Evolutionary conservation across 2,329 filamentous ascomycete species (phyloP).

Genomic region (Pseudogymnoascus sp.): DNA sequence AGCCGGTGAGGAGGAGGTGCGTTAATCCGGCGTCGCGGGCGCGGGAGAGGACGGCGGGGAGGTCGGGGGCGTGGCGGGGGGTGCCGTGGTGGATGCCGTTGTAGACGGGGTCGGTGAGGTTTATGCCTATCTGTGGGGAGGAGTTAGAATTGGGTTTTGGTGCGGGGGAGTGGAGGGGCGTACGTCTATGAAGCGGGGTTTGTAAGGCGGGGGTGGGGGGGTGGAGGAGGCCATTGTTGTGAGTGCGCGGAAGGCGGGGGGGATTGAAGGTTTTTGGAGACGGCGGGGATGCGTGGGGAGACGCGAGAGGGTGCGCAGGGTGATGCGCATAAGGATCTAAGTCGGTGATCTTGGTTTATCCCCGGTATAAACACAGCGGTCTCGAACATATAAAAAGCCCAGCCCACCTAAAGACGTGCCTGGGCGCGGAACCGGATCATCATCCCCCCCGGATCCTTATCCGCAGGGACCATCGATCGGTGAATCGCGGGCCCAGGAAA

Average conservation of each 20-base stretch:
- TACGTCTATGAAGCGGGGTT: constrained; percentile 55
- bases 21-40: constrained; percentile 69
- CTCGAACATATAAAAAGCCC: constrained; percentile 1
- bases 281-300: background rate
- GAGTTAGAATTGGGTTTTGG: background rate
- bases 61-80: constrained; percentile 63
- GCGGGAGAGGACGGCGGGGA: constrained; percentile 67
- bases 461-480: background rate
- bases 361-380: background rate
- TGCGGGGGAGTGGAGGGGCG: constrained; percentile 19
- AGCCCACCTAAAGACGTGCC: background rate
- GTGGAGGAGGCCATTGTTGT: background rate
- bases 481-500: background rate
- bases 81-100: constrained; percentile 76
- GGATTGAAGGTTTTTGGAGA: background rate
- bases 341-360: background rate
- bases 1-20: constrained; percentile 91
- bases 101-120: constrained; percentile 88
- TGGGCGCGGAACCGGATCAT: background rate
- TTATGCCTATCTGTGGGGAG: constrained; percentile 69
- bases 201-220: constrained; percentile 14
- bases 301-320: background rate
- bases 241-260: background rate
- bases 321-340: background rate
- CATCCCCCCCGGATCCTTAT: background rate